Evolutionary conservation across 2,329 filamentous ascomycete genomes (phyloP), one percentile per base, ranked within the genome.

Genomic region (Aureobasidium sp.): DNA sequence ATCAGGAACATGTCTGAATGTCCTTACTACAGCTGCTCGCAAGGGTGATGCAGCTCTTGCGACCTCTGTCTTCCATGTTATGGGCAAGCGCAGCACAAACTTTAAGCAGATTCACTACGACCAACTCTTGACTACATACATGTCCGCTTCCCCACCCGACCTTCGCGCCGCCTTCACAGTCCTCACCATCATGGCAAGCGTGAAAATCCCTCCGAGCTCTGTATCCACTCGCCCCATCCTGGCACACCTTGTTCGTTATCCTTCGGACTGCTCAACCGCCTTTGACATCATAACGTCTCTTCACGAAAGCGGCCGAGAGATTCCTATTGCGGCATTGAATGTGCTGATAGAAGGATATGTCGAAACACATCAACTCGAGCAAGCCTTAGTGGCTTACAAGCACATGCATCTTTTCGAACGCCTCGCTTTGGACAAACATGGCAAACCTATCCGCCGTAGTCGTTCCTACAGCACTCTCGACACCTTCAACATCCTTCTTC

Each of bases 51-150:
- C 84, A 1, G 73, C 78, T 0, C 79, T 97, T 10, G 89, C 88
- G 1, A 86, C 85, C 6, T 83, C 87, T 34, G 88, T 89, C 34
- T 84, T 96, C 64, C 81, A 85, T 29, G 75, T 86, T 58, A 79
- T 93, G 21, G 80, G 81, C 5, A 77, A 81, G 9, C 81, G 85
- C 29, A 79, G 79, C 15, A 80, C 82, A 1, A 78, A 81, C 44
- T 78, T 91, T 41, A 77, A 80, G 9, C 74, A 81, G 6, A 80
- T 88, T 64, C 90, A 97, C 70, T 96, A 94, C 73, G 91, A 95
- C 72, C 81, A 87, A 32, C 80, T 97, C 32, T 77, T 92, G 7
- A 85, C 90, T 62, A 82, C 88, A 4, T 90, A 95, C 69, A 78
- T 85, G 11, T 72, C 73, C 16, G 76, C 77, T 3, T 78, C 80